Conservation (phyloP, 1,284 basidiomycete genomes). For the Anthracocystis panici-leucophaei region DNA sequence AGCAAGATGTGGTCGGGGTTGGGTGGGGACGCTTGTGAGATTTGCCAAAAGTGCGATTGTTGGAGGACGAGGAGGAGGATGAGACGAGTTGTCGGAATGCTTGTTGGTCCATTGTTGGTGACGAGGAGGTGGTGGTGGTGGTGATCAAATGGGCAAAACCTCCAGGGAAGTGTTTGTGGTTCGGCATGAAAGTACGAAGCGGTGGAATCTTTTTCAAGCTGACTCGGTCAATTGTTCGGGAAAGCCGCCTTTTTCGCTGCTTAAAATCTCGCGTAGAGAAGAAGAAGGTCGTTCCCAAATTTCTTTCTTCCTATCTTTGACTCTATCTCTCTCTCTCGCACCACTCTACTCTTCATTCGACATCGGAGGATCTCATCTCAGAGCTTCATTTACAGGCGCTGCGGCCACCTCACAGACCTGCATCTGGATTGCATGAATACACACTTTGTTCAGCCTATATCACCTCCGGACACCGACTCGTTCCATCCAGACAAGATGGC, state of each 20-base stretch:
- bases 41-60: slow-evolving; percentile 29
- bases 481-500: slow-evolving; percentile 27
- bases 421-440: no score
- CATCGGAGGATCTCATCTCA: no score
- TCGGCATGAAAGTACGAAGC: background rate
- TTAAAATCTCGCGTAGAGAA: slow-evolving; percentile 18
- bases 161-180: background rate
- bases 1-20: slow-evolving; percentile 6
- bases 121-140: background rate
- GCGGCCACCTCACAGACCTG: no score
- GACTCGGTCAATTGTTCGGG: slow-evolving; percentile 42
- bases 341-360: no score
- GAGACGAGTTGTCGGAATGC: slow-evolving; percentile 59
- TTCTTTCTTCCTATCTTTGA: background rate
- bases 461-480: no score
- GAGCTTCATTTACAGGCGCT: no score
- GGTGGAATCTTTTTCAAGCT: background rate
- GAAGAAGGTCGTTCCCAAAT: slow-evolving; percentile 6
- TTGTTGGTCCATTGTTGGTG: slow-evolving; percentile 56
- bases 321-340: slow-evolving; percentile 1
- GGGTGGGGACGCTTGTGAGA: slow-evolving; percentile 18
- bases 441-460: no score
- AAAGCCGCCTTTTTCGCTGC: background rate
- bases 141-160: background rate
- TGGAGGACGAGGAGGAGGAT: slow-evolving; percentile 15